Evolutionary conservation across 2,329 filamentous ascomycete species (phyloP), one percentile per base, ranked within the genome.

Genomic region (Arthrobotrys sinensis): DNA sequence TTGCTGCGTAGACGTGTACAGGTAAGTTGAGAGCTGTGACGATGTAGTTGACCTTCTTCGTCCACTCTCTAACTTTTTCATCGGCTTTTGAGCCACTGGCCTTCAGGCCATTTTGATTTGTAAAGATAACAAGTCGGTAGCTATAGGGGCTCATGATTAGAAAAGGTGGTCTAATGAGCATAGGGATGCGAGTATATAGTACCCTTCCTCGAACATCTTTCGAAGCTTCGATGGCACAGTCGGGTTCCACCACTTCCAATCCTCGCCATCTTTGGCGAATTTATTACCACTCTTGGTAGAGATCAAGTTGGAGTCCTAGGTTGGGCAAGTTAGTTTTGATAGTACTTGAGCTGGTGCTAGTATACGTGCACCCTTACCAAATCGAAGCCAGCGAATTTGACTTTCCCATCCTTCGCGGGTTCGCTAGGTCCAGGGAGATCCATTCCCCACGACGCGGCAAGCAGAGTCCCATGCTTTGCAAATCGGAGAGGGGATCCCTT

Each of bases 191-290:
- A 11, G 7, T 43, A 34, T 3, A 55, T 6, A 85, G 53, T 85
- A 92, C 88, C 90, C 93, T 80, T 96, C 89, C 10, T 89, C 86
- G 82, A 93, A 88, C 1, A 98, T 86, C 76, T 90, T 86, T 80
- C 88, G 89, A 16, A 99, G 84, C 65, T 86, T 89, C 0, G 84
- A 85, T 0, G 93, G 93, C 0, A 98, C 92, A 16, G 85, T 87
- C 12, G 85, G 81, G 83, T 96, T 86, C 93, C 94, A 98, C 96
- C 96, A 99, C 84, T 93, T 93, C 96, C 96, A 99, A 83, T 98
- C 95, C 3, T 87, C 86, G 0, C 90, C 89, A 80, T 90, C 89
- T 64, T 88, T 88, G 1, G 90, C 88, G 82, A 95, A 95, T 63
- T 89, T 91, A 84, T 93, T 96, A 6, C 94, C 94, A 0, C 94